phyloP scores from a whole-genome alignment of 164 flowering plant species.

The Vitis rupestris region DNA sequence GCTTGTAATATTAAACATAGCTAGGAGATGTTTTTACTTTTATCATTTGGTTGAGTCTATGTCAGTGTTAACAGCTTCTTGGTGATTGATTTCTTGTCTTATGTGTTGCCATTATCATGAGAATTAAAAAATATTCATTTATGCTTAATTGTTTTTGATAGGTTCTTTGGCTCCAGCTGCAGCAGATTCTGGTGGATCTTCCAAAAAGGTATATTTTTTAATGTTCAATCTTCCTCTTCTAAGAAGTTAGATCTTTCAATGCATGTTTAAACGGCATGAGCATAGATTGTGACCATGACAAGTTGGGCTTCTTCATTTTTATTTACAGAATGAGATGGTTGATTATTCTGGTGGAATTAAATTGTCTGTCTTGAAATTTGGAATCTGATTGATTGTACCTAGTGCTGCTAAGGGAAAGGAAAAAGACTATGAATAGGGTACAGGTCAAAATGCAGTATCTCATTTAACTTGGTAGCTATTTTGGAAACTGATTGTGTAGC shows the following conservation, averaged over 20 bases:
- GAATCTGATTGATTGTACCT: no score
- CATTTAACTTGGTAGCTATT: not conserved
- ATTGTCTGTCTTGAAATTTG: not conserved
- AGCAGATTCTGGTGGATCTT: constrained; percentile 41
- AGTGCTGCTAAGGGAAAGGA: no score
- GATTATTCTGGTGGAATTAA: no score
- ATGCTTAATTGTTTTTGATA: constrained; percentile 19
- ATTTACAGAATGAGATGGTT: no score
- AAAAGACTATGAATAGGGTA: not conserved
- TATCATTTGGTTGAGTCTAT: no score
- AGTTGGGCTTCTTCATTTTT: no score
- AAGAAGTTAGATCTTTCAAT: no score
- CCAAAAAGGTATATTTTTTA: constrained; percentile 52
- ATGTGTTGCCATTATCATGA: not conserved
- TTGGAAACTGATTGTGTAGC: not conserved
- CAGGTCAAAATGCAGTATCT: not conserved
- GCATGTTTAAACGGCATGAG: no score
- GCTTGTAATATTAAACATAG: no score
- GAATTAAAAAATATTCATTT: not conserved
- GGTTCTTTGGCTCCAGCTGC: constrained; percentile 41
- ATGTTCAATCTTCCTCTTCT: not conserved
- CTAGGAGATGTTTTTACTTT: no score
- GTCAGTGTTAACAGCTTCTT: not conserved
- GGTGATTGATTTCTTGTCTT: not conserved
- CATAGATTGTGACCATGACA: no score